These are phyloP conservation scores for Prunus salicina DNA, from an alignment of 306 rosid genomes.

Conservation along the genomic window DNA sequence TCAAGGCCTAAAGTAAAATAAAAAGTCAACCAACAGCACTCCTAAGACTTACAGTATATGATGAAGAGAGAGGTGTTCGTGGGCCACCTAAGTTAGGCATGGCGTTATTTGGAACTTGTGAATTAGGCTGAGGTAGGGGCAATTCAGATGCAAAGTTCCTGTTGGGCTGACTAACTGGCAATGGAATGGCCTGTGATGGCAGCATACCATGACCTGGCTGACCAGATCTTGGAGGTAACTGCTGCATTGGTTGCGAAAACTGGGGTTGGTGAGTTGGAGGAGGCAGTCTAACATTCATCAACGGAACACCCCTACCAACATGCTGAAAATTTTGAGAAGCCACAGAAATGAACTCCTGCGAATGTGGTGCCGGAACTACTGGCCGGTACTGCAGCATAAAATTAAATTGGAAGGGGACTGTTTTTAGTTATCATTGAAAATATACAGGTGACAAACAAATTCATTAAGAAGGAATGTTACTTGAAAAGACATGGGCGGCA, in stretches of 20 bases:
- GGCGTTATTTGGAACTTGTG: conserved; percentile 60
- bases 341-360: conserved; percentile 68
- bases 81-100: conserved; percentile 62
- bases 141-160: conserved; percentile 56
- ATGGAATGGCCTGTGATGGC: conserved; percentile 54
- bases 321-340: conserved; percentile 74
- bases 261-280: conserved; percentile 63
- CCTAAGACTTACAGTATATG: conserved; percentile 62
- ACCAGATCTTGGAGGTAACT: conserved; percentile 59
- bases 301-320: conserved; percentile 62
- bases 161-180: conserved; percentile 60
- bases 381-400: conserved; percentile 65
- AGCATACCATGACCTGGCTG: conserved; percentile 52
- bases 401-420: not conserved
- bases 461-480: conserved; percentile 42
- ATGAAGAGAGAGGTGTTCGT: conserved; percentile 54
- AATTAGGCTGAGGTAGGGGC: conserved; percentile 46
- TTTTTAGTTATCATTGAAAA: not conserved
- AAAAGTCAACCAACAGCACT: conserved; percentile 3
- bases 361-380: conserved; percentile 57
- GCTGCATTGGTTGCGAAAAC: conserved; percentile 65
- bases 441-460: conserved; percentile 1
- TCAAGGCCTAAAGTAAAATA: conserved; percentile 24
- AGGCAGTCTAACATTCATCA: conserved; percentile 69
- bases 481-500: conserved; percentile 70